A percentile compares a stretch with the other conserved stretches of the same genome.
phyloP scores from a whole-genome alignment of 2,329 filamentous ascomycete genomes.

The Xylariaceae sp. region DNA sequence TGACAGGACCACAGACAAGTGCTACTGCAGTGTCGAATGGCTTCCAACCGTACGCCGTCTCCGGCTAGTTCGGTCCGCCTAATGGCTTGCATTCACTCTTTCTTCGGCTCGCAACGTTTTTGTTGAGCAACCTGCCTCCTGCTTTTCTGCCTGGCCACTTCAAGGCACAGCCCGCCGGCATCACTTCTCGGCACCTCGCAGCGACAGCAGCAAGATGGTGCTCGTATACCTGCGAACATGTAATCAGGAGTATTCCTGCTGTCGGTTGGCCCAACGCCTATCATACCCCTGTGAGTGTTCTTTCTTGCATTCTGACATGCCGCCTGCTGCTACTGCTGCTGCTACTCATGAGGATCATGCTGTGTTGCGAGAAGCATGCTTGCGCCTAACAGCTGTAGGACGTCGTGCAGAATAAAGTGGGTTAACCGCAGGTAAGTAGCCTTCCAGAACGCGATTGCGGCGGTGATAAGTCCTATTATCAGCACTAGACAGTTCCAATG shows the following conservation, averaged over 20 bases:
- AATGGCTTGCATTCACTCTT: not conserved
- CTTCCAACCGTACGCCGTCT: not conserved
- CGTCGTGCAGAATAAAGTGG: constrained; percentile 1
- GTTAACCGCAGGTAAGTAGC: not conserved
- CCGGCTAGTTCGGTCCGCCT: constrained; percentile 3
- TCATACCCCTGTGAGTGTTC: not conserved
- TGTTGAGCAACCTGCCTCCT: constrained; percentile 1
- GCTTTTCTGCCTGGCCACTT: not conserved
- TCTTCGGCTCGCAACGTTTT: constrained; percentile 8
- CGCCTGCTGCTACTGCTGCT: not conserved
- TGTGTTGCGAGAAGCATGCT: not conserved
- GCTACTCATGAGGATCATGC: not conserved
- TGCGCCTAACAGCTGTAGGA: constrained; percentile 1
- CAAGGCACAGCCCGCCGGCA: constrained; percentile 4
- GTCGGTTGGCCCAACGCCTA: not conserved
- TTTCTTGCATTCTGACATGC: not conserved
- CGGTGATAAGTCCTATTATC: not conserved
- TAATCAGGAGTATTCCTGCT: not conserved
- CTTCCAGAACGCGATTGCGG: not conserved
- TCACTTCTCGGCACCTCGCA: constrained; percentile 11
- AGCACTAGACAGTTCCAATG: too few species aligned
- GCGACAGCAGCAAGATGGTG: constrained; percentile 11
- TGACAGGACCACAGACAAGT: not conserved
- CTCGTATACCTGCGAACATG: not conserved
- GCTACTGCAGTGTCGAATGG: not conserved